A percentile compares a stretch with the other conserved stretches of the same genome.
Evolutionary conservation across 257 asterid genomes (phyloP).

Genomic region (Nicotiana paniculata): DNA sequence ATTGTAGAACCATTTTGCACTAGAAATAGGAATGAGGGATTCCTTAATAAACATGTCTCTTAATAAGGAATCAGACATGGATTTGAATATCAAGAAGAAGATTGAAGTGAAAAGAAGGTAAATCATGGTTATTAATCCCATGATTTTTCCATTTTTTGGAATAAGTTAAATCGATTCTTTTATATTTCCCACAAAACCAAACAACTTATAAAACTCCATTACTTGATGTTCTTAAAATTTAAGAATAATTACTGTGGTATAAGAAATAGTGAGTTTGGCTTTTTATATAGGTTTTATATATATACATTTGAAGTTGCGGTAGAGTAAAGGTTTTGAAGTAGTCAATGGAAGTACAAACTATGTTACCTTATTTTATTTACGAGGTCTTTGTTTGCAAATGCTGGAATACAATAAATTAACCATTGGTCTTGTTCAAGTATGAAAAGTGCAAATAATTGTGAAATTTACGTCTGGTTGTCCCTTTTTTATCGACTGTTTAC

Average conservation of each 20-base stretch:
- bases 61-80: slow-evolving; percentile 13
- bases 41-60: not conserved
- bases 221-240: not conserved
- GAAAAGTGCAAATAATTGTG: too few relatives aligned
- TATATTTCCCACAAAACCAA: slow-evolving; percentile 20
- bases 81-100: slow-evolving; percentile 3
- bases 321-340: not conserved
- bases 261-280: not conserved
- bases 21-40: slow-evolving; percentile 15
- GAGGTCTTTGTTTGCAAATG: not conserved
- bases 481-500: too few relatives aligned
- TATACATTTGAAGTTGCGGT: not conserved
- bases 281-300: not conserved
- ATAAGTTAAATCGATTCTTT: slow-evolving; percentile 27
- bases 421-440: too few relatives aligned
- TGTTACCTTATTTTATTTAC: not conserved
- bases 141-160: slow-evolving; percentile 34
- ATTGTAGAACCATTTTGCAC: slow-evolving; percentile 10
- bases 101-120: slow-evolving; percentile 12
- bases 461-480: too few relatives aligned
- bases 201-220: slow-evolving; percentile 15
- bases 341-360: too few relatives aligned
- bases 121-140: slow-evolving; percentile 14
- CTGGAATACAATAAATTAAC: too few relatives aligned
- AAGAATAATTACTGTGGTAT: not conserved